Evolutionary conservation across 305 asterid species (phyloP).

Genomic region (Coffea humblotiana): DNA sequence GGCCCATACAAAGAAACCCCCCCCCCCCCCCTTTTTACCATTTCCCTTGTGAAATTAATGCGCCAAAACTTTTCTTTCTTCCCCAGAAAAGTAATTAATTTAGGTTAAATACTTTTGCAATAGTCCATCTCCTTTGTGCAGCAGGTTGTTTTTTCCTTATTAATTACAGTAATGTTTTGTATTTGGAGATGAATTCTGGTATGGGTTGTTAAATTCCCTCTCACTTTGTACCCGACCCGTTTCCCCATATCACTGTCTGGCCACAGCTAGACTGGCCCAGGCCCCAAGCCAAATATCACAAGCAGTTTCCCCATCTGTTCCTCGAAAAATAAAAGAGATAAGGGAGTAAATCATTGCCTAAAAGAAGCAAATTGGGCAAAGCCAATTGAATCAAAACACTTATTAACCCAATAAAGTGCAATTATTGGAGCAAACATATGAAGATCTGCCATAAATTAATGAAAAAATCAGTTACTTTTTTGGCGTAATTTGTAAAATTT

Average conservation of each 20-base stretch:
- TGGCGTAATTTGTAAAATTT: neutral
- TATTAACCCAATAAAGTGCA: neutral
- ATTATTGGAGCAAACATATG: constrained; percentile 5
- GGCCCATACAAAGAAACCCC: neutral
- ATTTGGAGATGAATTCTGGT: neutral
- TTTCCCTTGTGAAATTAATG: neutral
- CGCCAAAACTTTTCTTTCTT: neutral
- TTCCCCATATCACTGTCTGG: neutral
- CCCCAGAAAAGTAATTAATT: neutral
- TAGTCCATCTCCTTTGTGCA: no score
- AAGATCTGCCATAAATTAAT: neutral
- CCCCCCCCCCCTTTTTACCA: neutral
- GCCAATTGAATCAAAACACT: neutral
- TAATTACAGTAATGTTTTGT: no score
- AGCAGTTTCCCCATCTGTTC: neutral
- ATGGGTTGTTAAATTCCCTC: neutral
- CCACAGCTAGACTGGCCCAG: neutral
- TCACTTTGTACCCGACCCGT: neutral
- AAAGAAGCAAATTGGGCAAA: neutral
- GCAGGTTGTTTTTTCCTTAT: no score
- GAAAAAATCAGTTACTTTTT: constrained; percentile 1
- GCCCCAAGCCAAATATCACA: neutral
- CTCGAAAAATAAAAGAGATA: neutral
- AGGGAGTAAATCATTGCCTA: neutral
- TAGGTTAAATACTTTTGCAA: no score